Conservation (phyloP, 768 basidiomycete species). For the Mycena amicta region DNA sequence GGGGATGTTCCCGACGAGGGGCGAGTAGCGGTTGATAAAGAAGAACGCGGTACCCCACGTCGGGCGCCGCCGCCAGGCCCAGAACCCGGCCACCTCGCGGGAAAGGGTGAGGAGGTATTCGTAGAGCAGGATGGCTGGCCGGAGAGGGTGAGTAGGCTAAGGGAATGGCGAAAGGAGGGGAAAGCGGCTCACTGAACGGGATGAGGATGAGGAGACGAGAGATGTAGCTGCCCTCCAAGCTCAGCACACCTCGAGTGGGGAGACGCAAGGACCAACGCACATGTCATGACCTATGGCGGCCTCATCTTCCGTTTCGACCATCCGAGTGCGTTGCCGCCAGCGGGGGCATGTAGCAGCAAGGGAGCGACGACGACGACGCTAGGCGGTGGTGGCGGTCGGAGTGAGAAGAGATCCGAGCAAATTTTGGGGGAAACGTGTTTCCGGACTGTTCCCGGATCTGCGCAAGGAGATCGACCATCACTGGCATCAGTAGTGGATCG, state of each 20-base stretch:
- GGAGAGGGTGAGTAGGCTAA: neutral
- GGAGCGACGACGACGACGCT: neutral
- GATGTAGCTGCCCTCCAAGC: neutral
- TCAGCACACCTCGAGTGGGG: neutral
- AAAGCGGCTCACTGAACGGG: conserved; percentile 28
- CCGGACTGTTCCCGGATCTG: no score
- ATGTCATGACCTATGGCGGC: neutral
- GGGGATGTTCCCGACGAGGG: conserved; percentile 40
- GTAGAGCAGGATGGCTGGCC: conserved; percentile 41
- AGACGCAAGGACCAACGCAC: neutral
- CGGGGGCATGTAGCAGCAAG: neutral
- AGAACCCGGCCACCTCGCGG: conserved; percentile 46
- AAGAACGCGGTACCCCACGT: conserved; percentile 41
- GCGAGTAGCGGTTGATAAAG: conserved; percentile 45
- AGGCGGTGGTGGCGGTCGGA: no score
- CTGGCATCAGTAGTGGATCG: no score
- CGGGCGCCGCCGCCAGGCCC: conserved; percentile 33
- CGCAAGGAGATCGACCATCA: no score
- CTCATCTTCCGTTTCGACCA: neutral
- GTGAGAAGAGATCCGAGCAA: no score
- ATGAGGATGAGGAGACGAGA: conserved; percentile 23
- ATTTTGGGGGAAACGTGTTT: no score
- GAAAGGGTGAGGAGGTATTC: conserved; percentile 50
- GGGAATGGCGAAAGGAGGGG: neutral
- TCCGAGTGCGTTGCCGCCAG: neutral